Percentiles rank a stretch among this genome's conserved stretches.
phyloP scores from a whole-genome alignment of 2,329 filamentous ascomycete species.

The Leptographium radiaticola region DNA sequence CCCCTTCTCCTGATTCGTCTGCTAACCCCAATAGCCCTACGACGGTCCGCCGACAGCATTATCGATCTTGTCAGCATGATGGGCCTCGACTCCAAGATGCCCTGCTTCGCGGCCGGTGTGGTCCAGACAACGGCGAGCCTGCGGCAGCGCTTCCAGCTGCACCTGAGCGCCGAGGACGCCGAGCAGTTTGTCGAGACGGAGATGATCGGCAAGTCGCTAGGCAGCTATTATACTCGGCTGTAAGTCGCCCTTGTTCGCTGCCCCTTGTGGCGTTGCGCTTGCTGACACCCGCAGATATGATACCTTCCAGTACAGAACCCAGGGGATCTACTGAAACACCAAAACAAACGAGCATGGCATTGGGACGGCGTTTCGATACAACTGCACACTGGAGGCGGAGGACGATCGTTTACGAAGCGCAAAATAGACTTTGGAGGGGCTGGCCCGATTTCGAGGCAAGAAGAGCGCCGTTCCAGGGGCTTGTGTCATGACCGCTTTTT shows the following conservation, averaged over 20 bases:
- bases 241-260: slow-evolving; percentile 30
- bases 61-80: slow-evolving; percentile 76
- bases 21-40: slow-evolving; percentile 35
- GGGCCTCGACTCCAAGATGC: slow-evolving; percentile 74
- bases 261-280: no score
- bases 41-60: slow-evolving; percentile 66
- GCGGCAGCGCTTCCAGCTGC: slow-evolving; percentile 65
- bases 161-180: slow-evolving; percentile 70
- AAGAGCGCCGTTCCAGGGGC: neutral
- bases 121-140: slow-evolving; percentile 55
- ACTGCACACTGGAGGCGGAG: neutral
- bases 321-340: slow-evolving; percentile 62
- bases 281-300: slow-evolving; percentile 46
- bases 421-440: neutral
- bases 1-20: neutral
- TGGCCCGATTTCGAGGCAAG: neutral
- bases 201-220: slow-evolving; percentile 66
- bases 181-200: slow-evolving; percentile 71
- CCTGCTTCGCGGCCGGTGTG: slow-evolving; percentile 67
- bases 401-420: neutral
- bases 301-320: slow-evolving; percentile 77
- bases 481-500: neutral
- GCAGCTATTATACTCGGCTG: slow-evolving; percentile 79
- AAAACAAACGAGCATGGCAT: slow-evolving; percentile 1
- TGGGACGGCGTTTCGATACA: slow-evolving; percentile 6